Conservation (phyloP, 768 basidiomycete species). For the Hemileccinum rubropunctum region DNA sequence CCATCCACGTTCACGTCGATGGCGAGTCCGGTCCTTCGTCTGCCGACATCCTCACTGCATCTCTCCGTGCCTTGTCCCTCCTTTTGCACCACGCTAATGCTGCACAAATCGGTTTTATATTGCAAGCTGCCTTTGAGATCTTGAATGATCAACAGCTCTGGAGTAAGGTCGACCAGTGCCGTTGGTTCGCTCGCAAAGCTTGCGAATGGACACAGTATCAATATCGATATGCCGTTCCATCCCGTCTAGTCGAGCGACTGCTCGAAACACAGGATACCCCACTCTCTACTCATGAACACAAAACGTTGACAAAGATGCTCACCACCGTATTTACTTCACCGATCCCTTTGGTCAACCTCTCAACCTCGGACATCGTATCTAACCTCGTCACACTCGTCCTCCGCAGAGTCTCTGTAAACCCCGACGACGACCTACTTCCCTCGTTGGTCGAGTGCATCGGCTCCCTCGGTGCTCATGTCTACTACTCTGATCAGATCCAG, state of each 20-base stretch:
- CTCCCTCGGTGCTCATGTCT: conserved; percentile 86
- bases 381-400: conserved; percentile 73
- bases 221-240: conserved; percentile 88
- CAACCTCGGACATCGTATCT: conserved; percentile 84
- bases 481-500: conserved; percentile 95
- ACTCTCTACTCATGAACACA: conserved; percentile 48
- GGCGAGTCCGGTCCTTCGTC: conserved; percentile 82
- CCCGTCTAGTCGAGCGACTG: conserved; percentile 77
- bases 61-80: conserved; percentile 67
- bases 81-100: conserved; percentile 77
- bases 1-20: conserved; percentile 84
- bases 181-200: conserved; percentile 75
- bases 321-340: conserved; percentile 80
- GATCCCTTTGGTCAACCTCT: conserved; percentile 82
- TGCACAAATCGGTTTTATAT: conserved; percentile 64
- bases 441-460: conserved; percentile 73
- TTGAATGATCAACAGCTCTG: conserved; percentile 64
- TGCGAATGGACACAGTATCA: conserved; percentile 93
- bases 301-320: conserved; percentile 72
- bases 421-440: conserved; percentile 63
- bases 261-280: conserved; percentile 57
- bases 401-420: conserved; percentile 60
- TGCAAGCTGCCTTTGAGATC: conserved; percentile 70
- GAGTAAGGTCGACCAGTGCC: conserved; percentile 66
- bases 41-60: conserved; percentile 70